Conservation (phyloP, 1,284 basidiomycete species). For the Ceratobasidium papillatum region DNA sequence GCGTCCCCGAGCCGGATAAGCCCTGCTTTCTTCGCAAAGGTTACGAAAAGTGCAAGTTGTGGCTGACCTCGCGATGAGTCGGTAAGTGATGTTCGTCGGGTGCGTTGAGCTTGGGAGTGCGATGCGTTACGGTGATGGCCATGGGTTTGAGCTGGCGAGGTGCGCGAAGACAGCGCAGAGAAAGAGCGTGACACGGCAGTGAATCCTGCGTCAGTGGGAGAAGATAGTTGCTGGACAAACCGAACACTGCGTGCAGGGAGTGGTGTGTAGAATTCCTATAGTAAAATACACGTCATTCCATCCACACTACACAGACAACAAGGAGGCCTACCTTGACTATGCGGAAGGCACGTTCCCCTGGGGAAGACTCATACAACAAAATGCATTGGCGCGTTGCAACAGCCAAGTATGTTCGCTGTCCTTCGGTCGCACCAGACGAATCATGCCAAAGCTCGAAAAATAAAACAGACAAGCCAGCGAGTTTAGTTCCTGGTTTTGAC, state of each 20-base stretch:
- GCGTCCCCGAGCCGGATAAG: conserved; percentile 80
- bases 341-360: conserved; percentile 79
- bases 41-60: conserved; percentile 76
- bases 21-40: conserved; percentile 83
- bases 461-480: conserved; percentile 65
- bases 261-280: conserved; percentile 81
- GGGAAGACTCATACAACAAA: conserved; percentile 78
- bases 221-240: conserved; percentile 68
- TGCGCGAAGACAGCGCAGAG: conserved; percentile 13
- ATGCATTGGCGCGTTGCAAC: conserved; percentile 77
- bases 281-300: conserved; percentile 5
- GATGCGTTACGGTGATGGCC: conserved; percentile 52
- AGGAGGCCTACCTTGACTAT: conserved; percentile 70
- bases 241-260: conserved; percentile 66
- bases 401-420: conserved; percentile 61
- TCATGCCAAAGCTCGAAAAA: conserved; percentile 70
- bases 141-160: neutral
- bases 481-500: conserved; percentile 68
- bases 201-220: conserved; percentile 17
- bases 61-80: conserved; percentile 62
- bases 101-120: conserved; percentile 55
- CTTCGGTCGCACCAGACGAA: conserved; percentile 57
- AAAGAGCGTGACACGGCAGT: conserved; percentile 24
- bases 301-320: conserved; percentile 10
- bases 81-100: conserved; percentile 47